Conservation (phyloP, 2,329 filamentous ascomycete genomes). For the Fusarium tjaetaba region DNA sequence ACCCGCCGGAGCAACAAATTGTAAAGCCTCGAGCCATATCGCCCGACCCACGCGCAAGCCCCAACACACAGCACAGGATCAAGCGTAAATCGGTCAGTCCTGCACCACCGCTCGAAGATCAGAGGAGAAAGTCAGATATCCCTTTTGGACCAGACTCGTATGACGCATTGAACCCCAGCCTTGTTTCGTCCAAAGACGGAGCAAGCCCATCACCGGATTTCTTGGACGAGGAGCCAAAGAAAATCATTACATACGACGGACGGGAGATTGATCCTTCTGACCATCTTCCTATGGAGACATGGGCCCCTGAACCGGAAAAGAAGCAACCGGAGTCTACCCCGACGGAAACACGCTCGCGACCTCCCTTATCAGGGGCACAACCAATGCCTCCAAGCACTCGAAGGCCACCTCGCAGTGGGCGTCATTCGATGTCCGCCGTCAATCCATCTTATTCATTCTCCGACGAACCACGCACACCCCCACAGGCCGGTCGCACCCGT, state of each 20-base stretch:
- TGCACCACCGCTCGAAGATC: slow-evolving; percentile 62
- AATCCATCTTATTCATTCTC: slow-evolving; percentile 46
- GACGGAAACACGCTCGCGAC: slow-evolving; percentile 51
- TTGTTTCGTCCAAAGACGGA: slow-evolving; percentile 48
- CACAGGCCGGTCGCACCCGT: slow-evolving; percentile 61
- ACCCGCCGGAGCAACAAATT: slow-evolving; percentile 44
- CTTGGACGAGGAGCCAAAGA: slow-evolving; percentile 64
- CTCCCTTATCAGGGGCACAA: slow-evolving; percentile 63
- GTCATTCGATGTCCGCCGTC: slow-evolving; percentile 58
- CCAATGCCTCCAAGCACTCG: slow-evolving; percentile 62
- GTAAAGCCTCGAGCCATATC: slow-evolving; percentile 47
- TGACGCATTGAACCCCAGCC: slow-evolving; percentile 73
- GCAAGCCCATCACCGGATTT: slow-evolving; percentile 50
- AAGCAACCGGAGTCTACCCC: slow-evolving; percentile 45
- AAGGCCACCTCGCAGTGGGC: slow-evolving; percentile 61
- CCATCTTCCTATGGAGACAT: slow-evolving; percentile 79
- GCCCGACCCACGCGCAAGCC: slow-evolving; percentile 51
- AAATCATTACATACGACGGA: slow-evolving; percentile 80
- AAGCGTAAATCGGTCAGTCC: slow-evolving; percentile 80
- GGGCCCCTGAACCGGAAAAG: slow-evolving; percentile 79
- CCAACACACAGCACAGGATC: slow-evolving; percentile 63
- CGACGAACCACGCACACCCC: slow-evolving; percentile 48
- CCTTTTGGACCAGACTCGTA: slow-evolving; percentile 83
- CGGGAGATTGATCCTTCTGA: slow-evolving; percentile 83
- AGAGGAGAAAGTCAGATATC: slow-evolving; percentile 66